phyloP scores from a whole-genome alignment of 495 filamentous ascomycete species.

The Cryomyces antarcticus region DNA sequence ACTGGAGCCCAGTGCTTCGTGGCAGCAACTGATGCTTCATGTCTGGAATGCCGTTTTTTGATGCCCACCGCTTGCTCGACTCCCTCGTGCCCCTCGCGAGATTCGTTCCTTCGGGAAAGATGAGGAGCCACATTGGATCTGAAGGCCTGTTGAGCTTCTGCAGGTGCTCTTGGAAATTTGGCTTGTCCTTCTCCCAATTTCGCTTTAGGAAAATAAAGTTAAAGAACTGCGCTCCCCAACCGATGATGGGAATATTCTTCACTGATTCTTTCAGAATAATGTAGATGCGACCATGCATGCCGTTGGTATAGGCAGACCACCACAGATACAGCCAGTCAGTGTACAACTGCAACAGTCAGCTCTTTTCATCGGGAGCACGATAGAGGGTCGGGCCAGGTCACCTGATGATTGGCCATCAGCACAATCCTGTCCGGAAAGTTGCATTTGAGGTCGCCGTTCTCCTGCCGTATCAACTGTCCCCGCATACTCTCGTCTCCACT shows the following conservation, averaged over 20 bases:
- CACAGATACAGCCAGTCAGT: slow-evolving; percentile 25
- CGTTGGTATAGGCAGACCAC: slow-evolving; percentile 24
- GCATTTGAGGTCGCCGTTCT: slow-evolving; percentile 20
- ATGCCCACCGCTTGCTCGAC: slow-evolving; percentile 17
- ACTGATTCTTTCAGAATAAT: slow-evolving; percentile 24
- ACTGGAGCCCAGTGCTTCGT: slow-evolving; percentile 19
- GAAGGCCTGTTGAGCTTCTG: slow-evolving; percentile 15
- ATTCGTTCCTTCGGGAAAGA: slow-evolving; percentile 25
- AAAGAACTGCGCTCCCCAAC: slow-evolving; percentile 21
- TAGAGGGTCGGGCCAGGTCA: too few species aligned
- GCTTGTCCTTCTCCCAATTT: slow-evolving; percentile 20
- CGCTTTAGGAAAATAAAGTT: slow-evolving; percentile 23
- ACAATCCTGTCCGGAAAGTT: slow-evolving; percentile 20
- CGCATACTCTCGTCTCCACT: slow-evolving; percentile 21
- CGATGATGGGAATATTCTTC: slow-evolving; percentile 20
- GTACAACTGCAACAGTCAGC: slow-evolving; percentile 9
- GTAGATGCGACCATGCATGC: slow-evolving; percentile 23
- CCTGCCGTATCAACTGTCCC: slow-evolving; percentile 17
- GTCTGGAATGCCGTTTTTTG: slow-evolving; percentile 19
- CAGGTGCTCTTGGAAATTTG: slow-evolving; percentile 15
- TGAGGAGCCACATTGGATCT: slow-evolving; percentile 23
- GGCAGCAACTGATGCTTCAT: slow-evolving; percentile 24
- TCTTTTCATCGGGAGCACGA: neutral
- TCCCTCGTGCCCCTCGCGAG: slow-evolving; percentile 14
- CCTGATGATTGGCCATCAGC: slow-evolving; percentile 24